Conservation (phyloP, 1,284 basidiomycete genomes). For the Papiliotrema nemorosa region DNA sequence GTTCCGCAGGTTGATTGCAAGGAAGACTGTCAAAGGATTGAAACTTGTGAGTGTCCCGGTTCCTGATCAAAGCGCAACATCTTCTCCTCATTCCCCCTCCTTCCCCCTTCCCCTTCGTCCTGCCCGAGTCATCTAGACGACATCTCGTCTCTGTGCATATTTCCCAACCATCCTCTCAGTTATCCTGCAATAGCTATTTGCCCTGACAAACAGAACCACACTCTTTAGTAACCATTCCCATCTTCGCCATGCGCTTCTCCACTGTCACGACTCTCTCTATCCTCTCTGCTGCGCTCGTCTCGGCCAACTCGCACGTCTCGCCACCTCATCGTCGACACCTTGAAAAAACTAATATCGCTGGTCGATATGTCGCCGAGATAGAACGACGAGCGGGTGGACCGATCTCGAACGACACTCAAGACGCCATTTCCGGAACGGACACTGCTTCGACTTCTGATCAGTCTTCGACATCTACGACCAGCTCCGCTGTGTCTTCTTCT, state of each 20-base stretch:
- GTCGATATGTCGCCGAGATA: not conserved
- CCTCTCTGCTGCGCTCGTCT: not conserved
- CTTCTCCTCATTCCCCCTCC: no score
- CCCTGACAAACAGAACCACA: not conserved
- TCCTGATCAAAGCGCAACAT: no score
- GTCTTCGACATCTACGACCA: not conserved
- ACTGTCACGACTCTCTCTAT: not conserved
- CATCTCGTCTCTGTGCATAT: no score
- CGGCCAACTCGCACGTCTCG: not conserved
- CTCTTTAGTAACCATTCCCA: not conserved
- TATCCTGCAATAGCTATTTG: no score
- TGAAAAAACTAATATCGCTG: not conserved
- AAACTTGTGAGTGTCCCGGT: no score
- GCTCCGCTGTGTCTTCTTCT: not conserved
- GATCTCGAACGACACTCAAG: conserved; percentile 2
- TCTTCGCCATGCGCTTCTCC: not conserved
- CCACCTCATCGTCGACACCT: conserved; percentile 7
- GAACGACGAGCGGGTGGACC: conserved; percentile 1
- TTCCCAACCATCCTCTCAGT: no score
- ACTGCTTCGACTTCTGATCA: not conserved
- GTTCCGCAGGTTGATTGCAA: no score
- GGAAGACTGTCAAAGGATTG: no score
- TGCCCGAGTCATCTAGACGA: no score
- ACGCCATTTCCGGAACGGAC: not conserved
- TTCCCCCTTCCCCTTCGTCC: no score